phyloP scores from a whole-genome alignment of 176 grass and related monocot genomes.

The Juncus effusus region DNA sequence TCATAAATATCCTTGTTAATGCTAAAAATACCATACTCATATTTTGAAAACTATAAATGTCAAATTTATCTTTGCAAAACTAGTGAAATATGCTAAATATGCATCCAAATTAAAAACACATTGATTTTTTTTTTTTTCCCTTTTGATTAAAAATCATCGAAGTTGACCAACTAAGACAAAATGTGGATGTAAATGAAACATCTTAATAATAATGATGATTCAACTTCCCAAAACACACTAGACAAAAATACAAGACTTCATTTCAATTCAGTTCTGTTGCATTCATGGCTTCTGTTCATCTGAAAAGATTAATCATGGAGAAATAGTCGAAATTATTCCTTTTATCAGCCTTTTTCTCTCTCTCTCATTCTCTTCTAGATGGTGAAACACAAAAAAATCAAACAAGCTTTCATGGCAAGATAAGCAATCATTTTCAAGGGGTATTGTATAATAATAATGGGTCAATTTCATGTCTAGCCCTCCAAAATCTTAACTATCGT shows the following conservation, averaged over 20 bases:
- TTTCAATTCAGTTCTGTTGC: neutral
- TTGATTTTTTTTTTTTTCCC: too few relatives aligned
- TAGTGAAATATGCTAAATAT: too few relatives aligned
- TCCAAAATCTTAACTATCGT: neutral
- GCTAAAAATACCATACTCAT: slow-evolving; percentile 8
- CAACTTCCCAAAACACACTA: neutral
- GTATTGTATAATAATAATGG: slow-evolving; percentile 16
- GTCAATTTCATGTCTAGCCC: slow-evolving; percentile 6
- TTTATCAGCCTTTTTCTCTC: neutral
- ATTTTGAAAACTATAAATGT: neutral
- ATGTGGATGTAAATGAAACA: slow-evolving; percentile 11
- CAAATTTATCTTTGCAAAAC: too few relatives aligned
- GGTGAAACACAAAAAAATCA: neutral
- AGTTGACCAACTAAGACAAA: too few relatives aligned
- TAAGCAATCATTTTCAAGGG: slow-evolving; percentile 11
- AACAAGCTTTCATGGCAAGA: slow-evolving; percentile 9
- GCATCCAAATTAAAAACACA: too few relatives aligned
- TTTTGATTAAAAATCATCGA: too few relatives aligned
- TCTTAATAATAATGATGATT: slow-evolving; percentile 13
- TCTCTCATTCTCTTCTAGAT: slow-evolving; percentile 3
- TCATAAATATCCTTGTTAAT: too few relatives aligned
- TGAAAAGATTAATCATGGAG: slow-evolving; percentile 25
- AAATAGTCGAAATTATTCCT: slow-evolving; percentile 6
- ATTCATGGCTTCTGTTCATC: slow-evolving; percentile 15
- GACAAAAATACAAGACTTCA: neutral